A percentile compares a stretch with the other conserved stretches of the same genome.
These are phyloP conservation scores for Boletus subparvulus DNA, from an alignment of 768 basidiomycete genomes.

Conservation along the genomic window DNA sequence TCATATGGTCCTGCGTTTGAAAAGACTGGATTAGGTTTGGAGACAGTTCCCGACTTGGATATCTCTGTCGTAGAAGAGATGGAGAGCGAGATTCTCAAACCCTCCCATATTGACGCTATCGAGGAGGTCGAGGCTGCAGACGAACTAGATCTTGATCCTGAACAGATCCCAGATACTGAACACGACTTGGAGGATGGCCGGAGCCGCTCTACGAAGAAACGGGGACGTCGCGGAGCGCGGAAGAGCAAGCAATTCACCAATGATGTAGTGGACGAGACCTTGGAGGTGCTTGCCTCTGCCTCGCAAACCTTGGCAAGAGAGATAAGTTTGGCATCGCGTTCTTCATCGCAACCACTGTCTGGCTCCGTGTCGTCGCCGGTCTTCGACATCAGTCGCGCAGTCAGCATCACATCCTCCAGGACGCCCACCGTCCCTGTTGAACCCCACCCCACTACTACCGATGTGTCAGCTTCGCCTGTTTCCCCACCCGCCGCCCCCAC, in stretches of 20 bases:
- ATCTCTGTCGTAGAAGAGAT: slow-evolving; percentile 39
- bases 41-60: slow-evolving; percentile 54
- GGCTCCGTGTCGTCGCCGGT: slow-evolving; percentile 13
- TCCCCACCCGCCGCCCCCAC: slow-evolving; percentile 36
- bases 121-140: slow-evolving; percentile 41
- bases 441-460: slow-evolving; percentile 9
- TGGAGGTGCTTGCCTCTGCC: slow-evolving; percentile 72
- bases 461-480: slow-evolving; percentile 23
- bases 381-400: slow-evolving; percentile 25
- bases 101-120: slow-evolving; percentile 28
- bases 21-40: slow-evolving; percentile 43
- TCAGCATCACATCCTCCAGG: slow-evolving; percentile 32
- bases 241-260: slow-evolving; percentile 56
- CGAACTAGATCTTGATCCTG: slow-evolving; percentile 28
- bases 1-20: slow-evolving; percentile 52
- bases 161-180: slow-evolving; percentile 20
- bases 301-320: slow-evolving; percentile 84
- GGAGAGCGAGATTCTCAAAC: slow-evolving; percentile 34
- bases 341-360: slow-evolving; percentile 38
- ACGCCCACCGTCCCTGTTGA: slow-evolving; percentile 40
- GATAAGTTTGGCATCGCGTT: slow-evolving; percentile 65
- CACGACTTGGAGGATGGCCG: slow-evolving; percentile 35
- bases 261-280: slow-evolving; percentile 48
- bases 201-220: slow-evolving; percentile 68
- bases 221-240: slow-evolving; percentile 81